Percentiles rank a stretch among this genome's conserved stretches.
These are phyloP conservation scores for Diaporthe destruens DNA, from an alignment of 2,329 filamentous ascomycete genomes.

Conservation along the genomic window DNA sequence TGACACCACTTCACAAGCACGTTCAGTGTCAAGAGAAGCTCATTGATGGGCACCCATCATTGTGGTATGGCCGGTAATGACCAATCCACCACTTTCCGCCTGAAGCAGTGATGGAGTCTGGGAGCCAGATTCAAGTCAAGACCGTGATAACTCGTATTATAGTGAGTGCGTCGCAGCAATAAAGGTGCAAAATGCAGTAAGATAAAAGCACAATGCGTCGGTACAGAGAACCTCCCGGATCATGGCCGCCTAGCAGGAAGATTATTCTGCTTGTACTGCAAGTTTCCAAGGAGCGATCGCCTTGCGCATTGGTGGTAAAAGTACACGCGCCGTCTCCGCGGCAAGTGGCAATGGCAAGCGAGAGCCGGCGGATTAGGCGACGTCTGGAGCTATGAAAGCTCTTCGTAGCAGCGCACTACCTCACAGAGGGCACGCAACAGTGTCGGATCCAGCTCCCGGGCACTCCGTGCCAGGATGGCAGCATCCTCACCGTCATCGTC, in stretches of 20 bases:
- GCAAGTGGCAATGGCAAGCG: neutral
- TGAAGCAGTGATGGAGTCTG: neutral
- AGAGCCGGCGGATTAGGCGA: neutral
- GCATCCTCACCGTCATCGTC: conserved; percentile 34
- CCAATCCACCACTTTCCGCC: neutral
- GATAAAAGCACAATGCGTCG: neutral
- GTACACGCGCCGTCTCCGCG: conserved; percentile 8
- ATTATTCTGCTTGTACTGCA: conserved; percentile 3
- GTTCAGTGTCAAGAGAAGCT: neutral
- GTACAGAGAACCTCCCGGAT: neutral
- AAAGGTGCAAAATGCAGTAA: neutral
- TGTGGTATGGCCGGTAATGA: neutral
- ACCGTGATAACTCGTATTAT: neutral
- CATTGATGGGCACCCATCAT: neutral
- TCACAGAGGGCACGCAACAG: conserved; percentile 57
- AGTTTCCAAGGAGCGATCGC: neutral
- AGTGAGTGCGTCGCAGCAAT: neutral
- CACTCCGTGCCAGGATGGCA: conserved; percentile 37
- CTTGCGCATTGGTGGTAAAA: neutral
- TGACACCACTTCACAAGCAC: neutral
- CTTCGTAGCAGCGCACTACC: conserved; percentile 57
- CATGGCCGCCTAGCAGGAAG: neutral
- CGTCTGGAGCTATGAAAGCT: conserved; percentile 42
- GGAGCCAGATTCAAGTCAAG: neutral
- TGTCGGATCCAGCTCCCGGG: conserved; percentile 51